Conservation (phyloP, 768 basidiomycete species). For the Termitomyces sp. region DNA sequence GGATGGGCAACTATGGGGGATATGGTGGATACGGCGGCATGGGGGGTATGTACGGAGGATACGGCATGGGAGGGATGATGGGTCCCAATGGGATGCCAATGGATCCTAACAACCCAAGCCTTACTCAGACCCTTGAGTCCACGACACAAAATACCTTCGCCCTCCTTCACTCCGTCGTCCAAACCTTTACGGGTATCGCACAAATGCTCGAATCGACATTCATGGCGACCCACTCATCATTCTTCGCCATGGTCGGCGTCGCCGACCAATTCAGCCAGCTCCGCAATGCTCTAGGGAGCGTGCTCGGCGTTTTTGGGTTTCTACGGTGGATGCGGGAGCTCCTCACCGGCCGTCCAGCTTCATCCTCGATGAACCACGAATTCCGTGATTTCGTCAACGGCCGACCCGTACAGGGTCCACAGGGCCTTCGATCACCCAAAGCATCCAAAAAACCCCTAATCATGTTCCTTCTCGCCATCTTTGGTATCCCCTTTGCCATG, state of each 20-base stretch:
- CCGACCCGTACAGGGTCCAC: slow-evolving; percentile 50
- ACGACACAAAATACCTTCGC: slow-evolving; percentile 92
- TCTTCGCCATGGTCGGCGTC: slow-evolving; percentile 96
- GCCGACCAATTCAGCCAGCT: slow-evolving; percentile 93
- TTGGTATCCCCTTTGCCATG: slow-evolving; percentile 95
- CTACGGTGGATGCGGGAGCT: slow-evolving; percentile 79
- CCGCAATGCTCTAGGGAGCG: slow-evolving; percentile 89
- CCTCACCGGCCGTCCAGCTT: slow-evolving; percentile 37
- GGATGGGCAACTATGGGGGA: slow-evolving; percentile 35
- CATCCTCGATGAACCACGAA: slow-evolving; percentile 47
- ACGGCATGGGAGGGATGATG: slow-evolving; percentile 37
- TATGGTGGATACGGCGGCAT: slow-evolving; percentile 23
- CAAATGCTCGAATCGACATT: slow-evolving; percentile 98
- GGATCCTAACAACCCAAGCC: slow-evolving; percentile 55
- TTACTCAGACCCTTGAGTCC: slow-evolving; percentile 84
- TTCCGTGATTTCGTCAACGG: slow-evolving; percentile 78
- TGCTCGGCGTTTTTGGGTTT: slow-evolving; percentile 88
- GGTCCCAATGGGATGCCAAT: slow-evolving; percentile 47
- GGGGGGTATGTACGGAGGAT: slow-evolving; percentile 33
- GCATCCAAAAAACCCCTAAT: slow-evolving; percentile 88
- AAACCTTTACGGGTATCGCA: slow-evolving; percentile 90
- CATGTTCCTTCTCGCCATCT: slow-evolving; percentile 89
- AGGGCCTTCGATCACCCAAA: slow-evolving; percentile 43
- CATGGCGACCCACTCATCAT: slow-evolving; percentile 94
- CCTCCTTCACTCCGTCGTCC: slow-evolving; percentile 91